These are phyloP conservation scores for Exserohilum rostratum DNA, from an alignment of 2,329 filamentous ascomycete genomes.

Conservation along the genomic window DNA sequence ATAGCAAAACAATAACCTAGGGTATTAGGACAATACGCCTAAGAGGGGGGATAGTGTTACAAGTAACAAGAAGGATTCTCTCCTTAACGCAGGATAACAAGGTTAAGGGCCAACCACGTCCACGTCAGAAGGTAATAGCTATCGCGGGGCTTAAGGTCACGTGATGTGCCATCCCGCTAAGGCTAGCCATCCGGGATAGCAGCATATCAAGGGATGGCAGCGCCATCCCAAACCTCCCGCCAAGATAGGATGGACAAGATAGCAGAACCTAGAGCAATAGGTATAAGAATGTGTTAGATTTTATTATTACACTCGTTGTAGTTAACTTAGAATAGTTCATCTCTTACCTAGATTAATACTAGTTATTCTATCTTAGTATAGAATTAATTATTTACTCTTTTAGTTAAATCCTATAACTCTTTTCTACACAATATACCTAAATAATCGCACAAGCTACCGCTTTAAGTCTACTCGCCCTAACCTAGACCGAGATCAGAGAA, in stretches of 20 bases:
- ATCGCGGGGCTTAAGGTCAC: not conserved
- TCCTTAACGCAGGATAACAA: not conserved
- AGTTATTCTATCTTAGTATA: not conserved
- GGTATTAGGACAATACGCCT: not conserved
- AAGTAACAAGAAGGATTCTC: not conserved
- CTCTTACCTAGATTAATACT: not conserved
- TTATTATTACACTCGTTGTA: no score
- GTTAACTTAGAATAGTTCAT: no score
- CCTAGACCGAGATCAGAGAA: not conserved
- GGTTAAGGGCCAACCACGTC: no score
- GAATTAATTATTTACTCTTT: not conserved
- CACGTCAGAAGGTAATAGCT: no score
- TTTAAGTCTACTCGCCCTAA: not conserved
- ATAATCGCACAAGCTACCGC: not conserved
- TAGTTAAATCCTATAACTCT: not conserved
- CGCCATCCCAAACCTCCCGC: no score
- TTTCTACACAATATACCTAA: not conserved
- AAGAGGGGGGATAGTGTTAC: conserved; percentile 3
- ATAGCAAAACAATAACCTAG: not conserved
- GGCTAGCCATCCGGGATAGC: not conserved
- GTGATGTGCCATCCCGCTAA: not conserved
- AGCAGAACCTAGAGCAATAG: no score
- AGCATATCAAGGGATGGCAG: no score
- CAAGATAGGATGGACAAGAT: no score
- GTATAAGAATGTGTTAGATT: no score